Evolutionary conservation across 148 eudicot species (phyloP).

Genomic region (Heliosperma pusillum): DNA sequence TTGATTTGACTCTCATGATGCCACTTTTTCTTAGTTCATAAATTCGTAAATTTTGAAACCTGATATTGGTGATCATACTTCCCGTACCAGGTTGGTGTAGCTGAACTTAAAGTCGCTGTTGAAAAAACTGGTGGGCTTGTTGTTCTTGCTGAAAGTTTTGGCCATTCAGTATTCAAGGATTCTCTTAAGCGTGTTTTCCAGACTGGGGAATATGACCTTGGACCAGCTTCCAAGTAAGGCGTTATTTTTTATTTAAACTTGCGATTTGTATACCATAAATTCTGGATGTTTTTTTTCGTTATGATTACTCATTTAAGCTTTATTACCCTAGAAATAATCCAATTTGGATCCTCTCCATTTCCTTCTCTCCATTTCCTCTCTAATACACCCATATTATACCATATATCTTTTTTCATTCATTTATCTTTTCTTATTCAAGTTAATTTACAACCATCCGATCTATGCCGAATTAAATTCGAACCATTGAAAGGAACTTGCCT

Average conservation of each 20-base stretch:
- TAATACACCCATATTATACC: no score
- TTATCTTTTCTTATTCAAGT: no score
- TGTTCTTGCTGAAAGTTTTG: slow-evolving; percentile 97
- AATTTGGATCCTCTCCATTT: no score
- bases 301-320: background rate
- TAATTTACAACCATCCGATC: no score
- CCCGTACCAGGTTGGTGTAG: slow-evolving; percentile 78
- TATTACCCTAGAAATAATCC: no score
- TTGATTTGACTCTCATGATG: no score
- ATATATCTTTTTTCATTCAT: no score
- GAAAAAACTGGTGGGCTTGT: slow-evolving; percentile 95
- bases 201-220: slow-evolving; percentile 75
- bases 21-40: no score
- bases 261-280: background rate
- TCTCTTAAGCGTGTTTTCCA: slow-evolving; percentile 77
- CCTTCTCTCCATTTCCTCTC: no score
- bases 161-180: slow-evolving; percentile 93
- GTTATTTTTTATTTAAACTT: slow-evolving; percentile 5
- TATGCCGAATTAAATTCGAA: no score
- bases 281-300: background rate
- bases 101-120: slow-evolving; percentile 90
- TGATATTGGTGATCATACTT: slow-evolving; percentile 15
- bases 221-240: slow-evolving; percentile 86
- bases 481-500: no score
- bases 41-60: slow-evolving; percentile 14